A percentile compares a stretch with the other conserved stretches of the same genome.
Conservation (phyloP, 2,329 filamentous ascomycete species). For the Beauveria sp. region DNA sequence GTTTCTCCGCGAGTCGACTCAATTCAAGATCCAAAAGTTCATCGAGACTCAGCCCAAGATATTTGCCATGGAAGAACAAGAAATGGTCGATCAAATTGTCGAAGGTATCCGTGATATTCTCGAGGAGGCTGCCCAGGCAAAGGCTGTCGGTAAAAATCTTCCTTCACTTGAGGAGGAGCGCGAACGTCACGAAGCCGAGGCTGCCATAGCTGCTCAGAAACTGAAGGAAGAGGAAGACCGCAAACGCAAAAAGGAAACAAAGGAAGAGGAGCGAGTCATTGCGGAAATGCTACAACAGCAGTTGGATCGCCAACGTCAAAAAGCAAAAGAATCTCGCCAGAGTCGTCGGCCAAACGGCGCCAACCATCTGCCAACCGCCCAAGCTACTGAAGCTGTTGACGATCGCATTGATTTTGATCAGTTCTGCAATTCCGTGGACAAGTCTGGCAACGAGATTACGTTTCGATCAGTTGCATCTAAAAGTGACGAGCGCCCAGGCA, state of each 20-base stretch:
- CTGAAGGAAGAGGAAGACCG: constrained; percentile 45
- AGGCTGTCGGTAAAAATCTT: constrained; percentile 64
- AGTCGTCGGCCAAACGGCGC: constrained; percentile 43
- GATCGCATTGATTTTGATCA: constrained; percentile 57
- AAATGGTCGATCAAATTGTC: constrained; percentile 59
- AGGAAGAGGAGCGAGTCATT: constrained; percentile 63
- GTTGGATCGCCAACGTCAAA: constrained; percentile 57
- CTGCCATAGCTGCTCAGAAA: constrained; percentile 52
- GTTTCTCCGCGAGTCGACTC: constrained; percentile 61
- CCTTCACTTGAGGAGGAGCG: constrained; percentile 87
- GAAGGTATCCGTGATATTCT: constrained; percentile 66
- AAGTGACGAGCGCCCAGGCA: constrained; percentile 56
- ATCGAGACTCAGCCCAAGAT: constrained; percentile 51
- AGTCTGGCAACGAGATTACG: constrained; percentile 52
- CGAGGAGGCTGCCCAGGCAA: constrained; percentile 76
- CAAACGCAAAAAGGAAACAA: constrained; percentile 47
- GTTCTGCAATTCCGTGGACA: constrained; percentile 54
- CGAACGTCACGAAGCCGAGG: constrained; percentile 68
- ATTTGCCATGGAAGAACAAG: constrained; percentile 44
- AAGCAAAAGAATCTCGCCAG: constrained; percentile 55
- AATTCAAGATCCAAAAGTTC: constrained; percentile 60
- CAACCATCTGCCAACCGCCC: constrained; percentile 18
- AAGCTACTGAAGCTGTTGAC: constrained; percentile 20
- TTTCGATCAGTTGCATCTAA: constrained; percentile 68
- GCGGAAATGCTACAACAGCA: constrained; percentile 67